phyloP scores from a whole-genome alignment of 352 stramenopile genomes.

The Phytophthora uliginosa region DNA sequence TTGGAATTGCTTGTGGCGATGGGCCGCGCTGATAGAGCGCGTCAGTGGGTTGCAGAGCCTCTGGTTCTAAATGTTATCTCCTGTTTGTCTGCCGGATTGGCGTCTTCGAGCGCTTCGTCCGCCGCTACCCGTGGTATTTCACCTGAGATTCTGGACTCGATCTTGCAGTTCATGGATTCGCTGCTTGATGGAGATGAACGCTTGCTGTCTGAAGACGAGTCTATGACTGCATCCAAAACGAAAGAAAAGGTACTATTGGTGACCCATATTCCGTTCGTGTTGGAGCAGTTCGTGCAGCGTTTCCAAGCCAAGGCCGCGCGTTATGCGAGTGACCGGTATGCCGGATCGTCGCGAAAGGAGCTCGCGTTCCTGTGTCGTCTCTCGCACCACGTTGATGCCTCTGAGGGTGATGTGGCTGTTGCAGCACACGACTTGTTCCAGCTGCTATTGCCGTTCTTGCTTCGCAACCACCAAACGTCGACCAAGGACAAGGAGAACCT shows the following conservation, averaged over 20 bases:
- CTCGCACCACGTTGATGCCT: conserved; percentile 66
- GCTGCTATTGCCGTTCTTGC: conserved; percentile 85
- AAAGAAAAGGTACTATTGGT: conserved; percentile 48
- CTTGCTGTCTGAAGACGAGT: conserved; percentile 33
- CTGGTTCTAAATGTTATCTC: conserved; percentile 67
- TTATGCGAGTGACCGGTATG: conserved; percentile 79
- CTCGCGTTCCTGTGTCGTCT: conserved; percentile 85
- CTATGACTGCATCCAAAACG: conserved; percentile 10
- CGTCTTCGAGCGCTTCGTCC: conserved; percentile 28
- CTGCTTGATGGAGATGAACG: conserved; percentile 82
- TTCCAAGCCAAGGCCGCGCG: conserved; percentile 87
- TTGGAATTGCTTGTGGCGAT: conserved; percentile 81
- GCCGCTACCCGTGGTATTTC: conserved; percentile 58
- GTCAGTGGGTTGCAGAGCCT: conserved; percentile 45
- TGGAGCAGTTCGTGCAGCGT: conserved; percentile 83
- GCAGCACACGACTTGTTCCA: conserved; percentile 87
- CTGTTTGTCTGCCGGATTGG: conserved; percentile 72
- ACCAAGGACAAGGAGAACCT: conserved; percentile 86
- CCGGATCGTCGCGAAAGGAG: conserved; percentile 85
- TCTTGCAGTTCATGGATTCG: conserved; percentile 84
- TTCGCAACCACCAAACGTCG: conserved; percentile 85
- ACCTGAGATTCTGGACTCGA: conserved; percentile 71
- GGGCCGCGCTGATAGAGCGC: conserved; percentile 51
- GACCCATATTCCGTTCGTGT: conserved; percentile 80
- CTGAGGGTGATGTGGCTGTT: conserved; percentile 38